Evolutionary conservation across 2,329 filamentous ascomycete genomes (phyloP), one percentile per base, ranked within the genome.

Genomic region (Graphilbum ipis-grandicollis): DNA sequence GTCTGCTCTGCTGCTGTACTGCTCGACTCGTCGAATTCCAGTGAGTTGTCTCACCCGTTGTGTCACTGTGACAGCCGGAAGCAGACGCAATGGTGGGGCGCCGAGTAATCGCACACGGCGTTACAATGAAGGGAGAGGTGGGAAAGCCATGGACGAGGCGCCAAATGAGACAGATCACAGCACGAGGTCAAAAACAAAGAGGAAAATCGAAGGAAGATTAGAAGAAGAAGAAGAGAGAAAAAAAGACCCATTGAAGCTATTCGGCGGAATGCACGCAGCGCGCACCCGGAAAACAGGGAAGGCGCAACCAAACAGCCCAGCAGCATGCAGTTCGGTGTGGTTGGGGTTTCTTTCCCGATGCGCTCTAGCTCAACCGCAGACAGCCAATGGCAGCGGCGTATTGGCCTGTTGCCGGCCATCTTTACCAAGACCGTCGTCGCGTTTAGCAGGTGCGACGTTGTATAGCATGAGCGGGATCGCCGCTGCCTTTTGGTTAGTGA

Each of bases 291-390:
- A n/a, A n/a, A n/a, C 19, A 25, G 18, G 26, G 43, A 41, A 44
- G 36, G 39, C 37, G 38, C 39, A 33, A 36, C 38, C 42, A 36
- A 36, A 37, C 37, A 28, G n/a, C n/a, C n/a, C n/a, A n/a, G n/a
- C n/a, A n/a, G n/a, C n/a, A n/a, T n/a, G n/a, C n/a, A n/a, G n/a
- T n/a, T 38, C 28, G 39, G 41, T 35, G 39, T 42, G 41, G 31
- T 41, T 38, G 32, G 33, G 36, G n/a, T n/a, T 36, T 38, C 31
- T 45, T 38, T 29, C 39, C 35, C 37, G 36, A 34, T 45, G 39
- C 21, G 39, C 37, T 5, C 25, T 44, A 44, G 43, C 22, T 21
- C 26, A 13, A 13, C 23, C 7, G 23, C 8, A 25, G 12, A 25
- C 8, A 28, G 26, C 26, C 26, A 28, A 28, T 28, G 6, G 26